Evolutionary conservation across 371 early-diverging fungal genomes (phyloP).

Genomic region (Dinochytrium kinnereticum): DNA sequence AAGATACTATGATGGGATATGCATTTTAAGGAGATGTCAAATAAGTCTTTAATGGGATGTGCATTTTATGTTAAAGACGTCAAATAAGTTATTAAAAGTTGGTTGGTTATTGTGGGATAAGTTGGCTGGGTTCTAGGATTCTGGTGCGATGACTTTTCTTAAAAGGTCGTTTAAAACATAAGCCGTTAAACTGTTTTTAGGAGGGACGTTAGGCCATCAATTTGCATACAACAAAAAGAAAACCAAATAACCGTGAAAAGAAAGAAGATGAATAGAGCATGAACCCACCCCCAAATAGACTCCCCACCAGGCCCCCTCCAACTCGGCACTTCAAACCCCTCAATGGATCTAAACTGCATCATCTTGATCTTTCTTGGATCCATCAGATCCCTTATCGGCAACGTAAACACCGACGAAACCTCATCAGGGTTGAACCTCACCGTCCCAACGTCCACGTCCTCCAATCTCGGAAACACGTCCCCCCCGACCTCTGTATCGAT

Average conservation of each 20-base stretch:
- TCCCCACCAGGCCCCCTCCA: constrained; percentile 63
- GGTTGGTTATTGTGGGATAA: too few species aligned
- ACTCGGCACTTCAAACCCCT: constrained; percentile 62
- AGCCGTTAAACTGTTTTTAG: constrained; percentile 67
- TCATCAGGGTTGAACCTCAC: constrained; percentile 69
- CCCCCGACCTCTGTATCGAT: not conserved
- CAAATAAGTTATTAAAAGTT: too few species aligned
- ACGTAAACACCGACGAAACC: constrained; percentile 71
- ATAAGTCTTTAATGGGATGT: too few species aligned
- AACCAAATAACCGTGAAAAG: not conserved
- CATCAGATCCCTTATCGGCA: constrained; percentile 67
- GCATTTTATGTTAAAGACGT: too few species aligned
- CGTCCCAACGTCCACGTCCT: constrained; percentile 8
- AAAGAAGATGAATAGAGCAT: not conserved
- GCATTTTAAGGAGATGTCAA: too few species aligned
- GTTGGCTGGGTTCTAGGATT: too few species aligned
- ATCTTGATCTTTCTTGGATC: constrained; percentile 49
- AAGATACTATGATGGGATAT: too few species aligned
- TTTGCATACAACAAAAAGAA: too few species aligned
- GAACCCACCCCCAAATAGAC: constrained; percentile 39
- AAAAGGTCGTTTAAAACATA: constrained; percentile 69
- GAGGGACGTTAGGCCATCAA: not conserved
- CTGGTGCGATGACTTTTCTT: constrained; percentile 22
- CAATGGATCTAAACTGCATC: constrained; percentile 66
- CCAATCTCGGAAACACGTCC: not conserved